Conservation (phyloP, 1,284 basidiomycete genomes). For the Caloboletus firmus region DNA sequence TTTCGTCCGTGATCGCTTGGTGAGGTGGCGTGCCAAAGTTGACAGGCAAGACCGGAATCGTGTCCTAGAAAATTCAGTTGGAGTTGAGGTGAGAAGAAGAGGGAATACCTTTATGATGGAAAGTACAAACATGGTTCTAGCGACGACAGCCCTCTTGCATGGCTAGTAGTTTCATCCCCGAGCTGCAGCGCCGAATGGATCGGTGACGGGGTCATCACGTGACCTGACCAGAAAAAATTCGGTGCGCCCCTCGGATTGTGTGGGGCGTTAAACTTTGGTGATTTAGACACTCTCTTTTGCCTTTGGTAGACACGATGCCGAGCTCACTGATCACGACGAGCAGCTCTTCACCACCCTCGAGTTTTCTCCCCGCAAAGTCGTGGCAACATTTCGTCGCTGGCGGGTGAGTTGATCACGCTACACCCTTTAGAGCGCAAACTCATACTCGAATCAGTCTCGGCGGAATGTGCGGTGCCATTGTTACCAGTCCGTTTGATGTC, state of each 20-base stretch:
- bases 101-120: slow-evolving; percentile 53
- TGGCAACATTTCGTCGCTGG: slow-evolving; percentile 86
- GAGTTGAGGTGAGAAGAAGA: background rate
- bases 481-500: slow-evolving; percentile 97
- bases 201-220: slow-evolving; percentile 16
- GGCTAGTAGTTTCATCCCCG: background rate
- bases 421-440: background rate
- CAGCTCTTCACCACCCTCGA: slow-evolving; percentile 26
- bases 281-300: background rate
- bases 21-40: slow-evolving; percentile 73
- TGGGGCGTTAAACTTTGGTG: background rate
- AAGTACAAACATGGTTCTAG: slow-evolving; percentile 56
- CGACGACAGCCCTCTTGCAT: too few species aligned
- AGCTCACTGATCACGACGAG: slow-evolving; percentile 6
- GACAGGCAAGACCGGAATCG: slow-evolving; percentile 73
- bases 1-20: slow-evolving; percentile 72
- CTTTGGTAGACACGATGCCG: slow-evolving; percentile 19
- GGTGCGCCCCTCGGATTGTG: background rate
- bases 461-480: slow-evolving; percentile 96
- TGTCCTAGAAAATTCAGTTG: slow-evolving; percentile 51
- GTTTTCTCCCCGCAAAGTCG: slow-evolving; percentile 69
- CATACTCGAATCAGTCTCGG: slow-evolving; percentile 62
- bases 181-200: too few species aligned
- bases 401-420: slow-evolving; percentile 59
- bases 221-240: slow-evolving; percentile 1